Conservation (phyloP, 2,329 filamentous ascomycete genomes). For the Talaromyces sp. region DNA sequence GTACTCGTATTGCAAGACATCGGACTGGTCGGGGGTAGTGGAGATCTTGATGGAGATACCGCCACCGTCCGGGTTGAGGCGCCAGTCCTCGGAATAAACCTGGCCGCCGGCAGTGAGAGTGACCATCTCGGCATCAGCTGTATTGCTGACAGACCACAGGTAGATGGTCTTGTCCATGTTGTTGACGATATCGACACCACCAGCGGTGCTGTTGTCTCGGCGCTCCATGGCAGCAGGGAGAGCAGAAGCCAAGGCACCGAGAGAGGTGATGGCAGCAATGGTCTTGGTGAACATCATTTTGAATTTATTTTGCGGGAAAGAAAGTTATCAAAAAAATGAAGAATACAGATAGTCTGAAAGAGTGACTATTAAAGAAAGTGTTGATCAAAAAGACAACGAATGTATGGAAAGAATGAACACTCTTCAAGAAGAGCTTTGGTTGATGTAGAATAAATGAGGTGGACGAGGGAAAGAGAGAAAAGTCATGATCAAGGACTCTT, state of each 20-base stretch:
- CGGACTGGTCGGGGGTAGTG: constrained; percentile 28
- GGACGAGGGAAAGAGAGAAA: neutral
- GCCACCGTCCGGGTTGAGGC: constrained; percentile 36
- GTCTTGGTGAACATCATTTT: constrained; percentile 39
- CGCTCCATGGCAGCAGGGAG: constrained; percentile 24
- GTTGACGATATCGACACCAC: constrained; percentile 40
- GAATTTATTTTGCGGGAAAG: neutral
- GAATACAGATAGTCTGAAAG: neutral
- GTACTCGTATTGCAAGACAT: constrained; percentile 45
- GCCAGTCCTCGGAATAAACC: constrained; percentile 35
- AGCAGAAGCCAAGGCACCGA: constrained; percentile 32
- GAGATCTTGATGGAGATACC: constrained; percentile 45
- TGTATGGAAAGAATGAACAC: constrained; percentile 12
- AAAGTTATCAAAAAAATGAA: neutral
- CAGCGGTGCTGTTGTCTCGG: constrained; percentile 20
- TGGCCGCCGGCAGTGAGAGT: constrained; percentile 33
- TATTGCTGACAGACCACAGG: constrained; percentile 40
- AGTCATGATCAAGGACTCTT: neutral
- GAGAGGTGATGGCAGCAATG: constrained; percentile 24
- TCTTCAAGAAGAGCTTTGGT: constrained; percentile 13
- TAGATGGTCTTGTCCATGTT: constrained; percentile 37
- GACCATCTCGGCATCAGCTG: constrained; percentile 32
- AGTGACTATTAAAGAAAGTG: constrained; percentile 7
- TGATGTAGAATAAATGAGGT: constrained; percentile 2
- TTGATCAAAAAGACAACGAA: neutral